Evolutionary conservation across 139 green algal genomes (phyloP).

Genomic region (Trebouxia sp.): DNA sequence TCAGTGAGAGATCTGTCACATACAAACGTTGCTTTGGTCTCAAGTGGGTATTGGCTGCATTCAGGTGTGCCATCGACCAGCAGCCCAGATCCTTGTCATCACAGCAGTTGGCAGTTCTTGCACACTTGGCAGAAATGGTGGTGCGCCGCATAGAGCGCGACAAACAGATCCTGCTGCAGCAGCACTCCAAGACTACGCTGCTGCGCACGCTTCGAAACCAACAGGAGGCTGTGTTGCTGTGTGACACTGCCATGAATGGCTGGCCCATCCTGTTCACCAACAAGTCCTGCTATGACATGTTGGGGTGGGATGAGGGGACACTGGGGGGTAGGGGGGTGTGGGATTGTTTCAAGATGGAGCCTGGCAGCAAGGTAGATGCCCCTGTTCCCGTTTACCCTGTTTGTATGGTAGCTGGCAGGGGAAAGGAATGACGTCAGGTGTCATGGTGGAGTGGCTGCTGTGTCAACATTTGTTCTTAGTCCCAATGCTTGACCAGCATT

Average conservation of each 20-base stretch:
- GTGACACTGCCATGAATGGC: neutral
- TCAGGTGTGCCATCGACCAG: slow-evolving; percentile 72
- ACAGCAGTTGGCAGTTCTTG: slow-evolving; percentile 71
- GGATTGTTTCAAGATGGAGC: slow-evolving; percentile 9
- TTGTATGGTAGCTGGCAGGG: too few relatives aligned
- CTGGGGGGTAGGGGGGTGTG: slow-evolving; percentile 15
- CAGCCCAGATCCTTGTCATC: slow-evolving; percentile 67
- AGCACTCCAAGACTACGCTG: slow-evolving; percentile 9
- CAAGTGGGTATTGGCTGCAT: neutral
- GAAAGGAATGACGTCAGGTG: too few relatives aligned
- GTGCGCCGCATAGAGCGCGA: slow-evolving; percentile 75
- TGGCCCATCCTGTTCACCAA: slow-evolving; percentile 29
- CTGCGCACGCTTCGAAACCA: neutral
- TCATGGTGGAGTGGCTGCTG: too few relatives aligned
- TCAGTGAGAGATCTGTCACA: too few relatives aligned
- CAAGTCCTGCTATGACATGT: slow-evolving; percentile 21
- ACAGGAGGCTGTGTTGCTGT: slow-evolving; percentile 13
- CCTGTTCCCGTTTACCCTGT: neutral
- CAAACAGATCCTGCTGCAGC: slow-evolving; percentile 9
- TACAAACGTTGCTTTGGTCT: too few relatives aligned
- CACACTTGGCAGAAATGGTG: slow-evolving; percentile 80
- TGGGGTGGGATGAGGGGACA: slow-evolving; percentile 14
- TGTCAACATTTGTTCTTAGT: too few relatives aligned
- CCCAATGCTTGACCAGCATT: too few relatives aligned
- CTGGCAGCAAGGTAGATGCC: slow-evolving; percentile 1